These are phyloP conservation scores for Penicillium soppii DNA, from an alignment of 495 filamentous ascomycete species.

Conservation along the genomic window DNA sequence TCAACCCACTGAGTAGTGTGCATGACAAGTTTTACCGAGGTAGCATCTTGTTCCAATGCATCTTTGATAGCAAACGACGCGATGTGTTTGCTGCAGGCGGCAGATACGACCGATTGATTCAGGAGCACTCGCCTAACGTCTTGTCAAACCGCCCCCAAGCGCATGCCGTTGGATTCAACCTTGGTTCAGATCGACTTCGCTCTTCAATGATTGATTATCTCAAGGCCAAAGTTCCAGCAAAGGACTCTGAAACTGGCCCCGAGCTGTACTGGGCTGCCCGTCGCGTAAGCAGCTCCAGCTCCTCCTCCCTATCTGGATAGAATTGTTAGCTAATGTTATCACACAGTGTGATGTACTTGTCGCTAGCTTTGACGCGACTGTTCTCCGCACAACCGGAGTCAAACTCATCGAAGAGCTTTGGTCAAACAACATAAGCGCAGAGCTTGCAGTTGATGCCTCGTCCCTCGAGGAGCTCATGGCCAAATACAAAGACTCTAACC, in stretches of 20 bases:
- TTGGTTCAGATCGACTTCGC: constrained; percentile 81
- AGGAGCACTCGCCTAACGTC: constrained; percentile 43
- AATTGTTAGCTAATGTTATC: not conserved
- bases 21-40: constrained; percentile 92
- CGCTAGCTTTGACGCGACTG: constrained; percentile 75
- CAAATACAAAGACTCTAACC: constrained; percentile 68
- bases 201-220: constrained; percentile 64
- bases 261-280: constrained; percentile 61
- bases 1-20: constrained; percentile 81
- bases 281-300: constrained; percentile 59
- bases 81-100: constrained; percentile 94
- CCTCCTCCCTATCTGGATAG: not conserved
- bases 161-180: constrained; percentile 88
- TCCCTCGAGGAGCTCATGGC: constrained; percentile 68
- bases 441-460: constrained; percentile 77
- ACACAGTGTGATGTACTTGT: constrained; percentile 81
- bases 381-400: constrained; percentile 71
- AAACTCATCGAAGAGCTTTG: constrained; percentile 79
- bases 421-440: constrained; percentile 82
- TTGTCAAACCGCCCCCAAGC: constrained; percentile 39
- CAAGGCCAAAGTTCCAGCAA: constrained; percentile 64
- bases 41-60: constrained; percentile 85
- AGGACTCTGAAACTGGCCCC: constrained; percentile 53
- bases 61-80: constrained; percentile 80
- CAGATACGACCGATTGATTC: constrained; percentile 84